Conservation (phyloP, 257 asterid species). For the Paulownia fortunei region DNA sequence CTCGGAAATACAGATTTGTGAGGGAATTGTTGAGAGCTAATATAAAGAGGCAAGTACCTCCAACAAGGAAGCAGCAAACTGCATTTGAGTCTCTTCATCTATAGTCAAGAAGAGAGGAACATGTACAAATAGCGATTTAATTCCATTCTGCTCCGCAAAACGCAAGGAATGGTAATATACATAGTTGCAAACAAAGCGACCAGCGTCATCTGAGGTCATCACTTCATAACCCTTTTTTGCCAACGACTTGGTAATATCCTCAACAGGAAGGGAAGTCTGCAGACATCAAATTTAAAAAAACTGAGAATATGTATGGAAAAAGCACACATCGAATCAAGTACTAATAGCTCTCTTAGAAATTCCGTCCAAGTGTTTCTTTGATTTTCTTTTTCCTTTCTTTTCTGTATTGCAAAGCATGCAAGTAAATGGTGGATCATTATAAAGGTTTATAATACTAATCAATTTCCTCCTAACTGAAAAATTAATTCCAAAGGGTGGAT, state of each 20-base stretch:
- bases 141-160: conserved; percentile 74
- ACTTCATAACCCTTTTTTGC: conserved; percentile 82
- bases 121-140: conserved; percentile 72
- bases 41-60: conserved; percentile 63
- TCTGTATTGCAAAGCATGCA: neutral
- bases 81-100: conserved; percentile 85
- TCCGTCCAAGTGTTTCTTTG: too few species aligned
- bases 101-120: conserved; percentile 83
- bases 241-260: conserved; percentile 59
- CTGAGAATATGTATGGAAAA: neutral
- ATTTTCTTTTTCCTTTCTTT: too few species aligned
- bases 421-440: neutral
- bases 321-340: neutral
- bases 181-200: conserved; percentile 85
- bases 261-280: conserved; percentile 74
- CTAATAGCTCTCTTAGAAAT: neutral
- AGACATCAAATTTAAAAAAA: neutral
- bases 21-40: conserved; percentile 28
- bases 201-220: conserved; percentile 77
- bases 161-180: conserved; percentile 83
- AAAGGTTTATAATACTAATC: neutral
- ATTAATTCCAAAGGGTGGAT: neutral
- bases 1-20: neutral
- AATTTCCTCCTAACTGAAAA: neutral
- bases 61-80: conserved; percentile 74